Percentiles rank a stretch among this genome's conserved stretches.
These are phyloP conservation scores for Metschnikowia chrysomelidarum DNA, from an alignment of 805 yeast genomes.

Conservation along the genomic window DNA sequence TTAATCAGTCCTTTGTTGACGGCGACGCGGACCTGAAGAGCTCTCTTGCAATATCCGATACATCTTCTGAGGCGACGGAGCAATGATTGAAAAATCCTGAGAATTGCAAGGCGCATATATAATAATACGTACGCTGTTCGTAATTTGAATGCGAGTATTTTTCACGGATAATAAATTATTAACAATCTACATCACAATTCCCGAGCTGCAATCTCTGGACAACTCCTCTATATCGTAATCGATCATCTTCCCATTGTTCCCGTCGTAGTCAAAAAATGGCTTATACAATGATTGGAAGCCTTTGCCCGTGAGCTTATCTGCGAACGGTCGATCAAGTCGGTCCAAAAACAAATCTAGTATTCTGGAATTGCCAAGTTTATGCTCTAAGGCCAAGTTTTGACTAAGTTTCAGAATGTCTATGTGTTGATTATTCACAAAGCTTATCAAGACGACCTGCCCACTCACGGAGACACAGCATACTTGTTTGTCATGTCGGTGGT, in stretches of 20 bases:
- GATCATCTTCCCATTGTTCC: conserved; percentile 24
- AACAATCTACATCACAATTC: conserved; percentile 1
- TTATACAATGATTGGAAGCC: conserved; percentile 36
- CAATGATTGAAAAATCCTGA: not conserved
- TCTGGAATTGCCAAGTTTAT: not conserved
- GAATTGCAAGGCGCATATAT: too few relatives aligned
- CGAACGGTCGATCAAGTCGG: conserved; percentile 32
- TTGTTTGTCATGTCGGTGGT: conserved; percentile 5
- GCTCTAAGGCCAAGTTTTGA: conserved; percentile 12
- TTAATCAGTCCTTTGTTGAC: conserved; percentile 6
- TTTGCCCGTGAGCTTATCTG: conserved; percentile 38
- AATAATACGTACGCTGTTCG: too few relatives aligned
- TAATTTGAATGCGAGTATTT: too few relatives aligned
- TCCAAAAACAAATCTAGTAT: conserved; percentile 13
- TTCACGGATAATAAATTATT: too few relatives aligned
- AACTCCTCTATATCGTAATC: conserved; percentile 38
- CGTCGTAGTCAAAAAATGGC: conserved; percentile 33
- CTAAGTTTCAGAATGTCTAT: conserved; percentile 18
- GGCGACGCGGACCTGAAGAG: conserved; percentile 1
- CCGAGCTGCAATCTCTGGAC: conserved; percentile 5
- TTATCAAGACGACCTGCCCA: conserved; percentile 31
- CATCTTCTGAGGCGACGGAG: too few relatives aligned
- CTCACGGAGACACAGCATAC: conserved; percentile 34
- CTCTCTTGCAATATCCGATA: not conserved
- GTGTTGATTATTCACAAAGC: conserved; percentile 10